Conservation (phyloP, 805 yeast genomes). For the Pichia pseudocactophila region DNA sequence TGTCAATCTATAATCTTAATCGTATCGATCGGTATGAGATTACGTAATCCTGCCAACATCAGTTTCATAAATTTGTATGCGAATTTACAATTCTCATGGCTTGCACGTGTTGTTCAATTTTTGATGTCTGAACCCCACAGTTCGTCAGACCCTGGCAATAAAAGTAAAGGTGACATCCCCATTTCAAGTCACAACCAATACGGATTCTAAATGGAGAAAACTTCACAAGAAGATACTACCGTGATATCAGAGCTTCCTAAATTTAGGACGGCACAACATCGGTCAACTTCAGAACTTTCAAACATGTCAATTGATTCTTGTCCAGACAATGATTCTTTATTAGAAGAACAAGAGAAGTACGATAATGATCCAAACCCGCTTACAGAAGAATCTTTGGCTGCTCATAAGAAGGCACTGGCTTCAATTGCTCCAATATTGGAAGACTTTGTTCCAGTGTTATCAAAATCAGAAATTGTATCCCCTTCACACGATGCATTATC, state of each 20-base stretch:
- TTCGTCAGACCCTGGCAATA: too few relatives aligned
- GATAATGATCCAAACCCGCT: constrained; percentile 22
- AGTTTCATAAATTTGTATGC: too few relatives aligned
- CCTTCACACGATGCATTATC: constrained; percentile 26
- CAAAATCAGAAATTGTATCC: constrained; percentile 31
- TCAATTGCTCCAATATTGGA: constrained; percentile 67
- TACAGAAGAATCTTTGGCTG: constrained; percentile 26
- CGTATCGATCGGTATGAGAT: too few relatives aligned
- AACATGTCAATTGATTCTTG: constrained; percentile 7
- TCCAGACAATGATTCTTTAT: constrained; percentile 1
- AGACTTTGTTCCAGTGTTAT: constrained; percentile 67
- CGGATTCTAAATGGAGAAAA: too few relatives aligned
- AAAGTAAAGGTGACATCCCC: too few relatives aligned
- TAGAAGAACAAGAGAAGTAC: constrained; percentile 16
- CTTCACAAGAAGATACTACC: too few relatives aligned
- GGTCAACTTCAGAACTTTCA: constrained; percentile 18
- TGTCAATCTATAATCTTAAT: too few relatives aligned
- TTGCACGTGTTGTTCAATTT: too few relatives aligned
- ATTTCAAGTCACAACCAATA: too few relatives aligned
- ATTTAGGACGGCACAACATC: background rate
- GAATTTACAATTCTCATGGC: too few relatives aligned
- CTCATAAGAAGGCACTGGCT: constrained; percentile 56
- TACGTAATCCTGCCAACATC: too few relatives aligned
- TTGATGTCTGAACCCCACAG: too few relatives aligned
- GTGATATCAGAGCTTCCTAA: background rate